These are phyloP conservation scores for Podaxis mareebaensis DNA, from an alignment of 768 basidiomycete species.

Conservation along the genomic window DNA sequence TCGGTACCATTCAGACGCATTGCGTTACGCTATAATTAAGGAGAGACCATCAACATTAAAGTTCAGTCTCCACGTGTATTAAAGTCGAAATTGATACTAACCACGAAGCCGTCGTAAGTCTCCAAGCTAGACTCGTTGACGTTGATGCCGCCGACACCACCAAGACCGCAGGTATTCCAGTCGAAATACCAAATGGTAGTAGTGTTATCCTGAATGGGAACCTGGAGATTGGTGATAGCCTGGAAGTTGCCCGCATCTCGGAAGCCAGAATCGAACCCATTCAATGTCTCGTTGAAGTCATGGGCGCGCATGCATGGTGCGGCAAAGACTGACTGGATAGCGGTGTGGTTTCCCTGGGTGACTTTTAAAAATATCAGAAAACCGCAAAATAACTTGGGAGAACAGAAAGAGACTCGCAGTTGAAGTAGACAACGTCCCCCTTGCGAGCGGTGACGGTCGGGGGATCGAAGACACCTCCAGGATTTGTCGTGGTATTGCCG, in stretches of 20 bases:
- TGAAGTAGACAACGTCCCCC: constrained; percentile 57
- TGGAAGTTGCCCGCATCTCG: constrained; percentile 50
- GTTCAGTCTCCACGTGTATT: neutral
- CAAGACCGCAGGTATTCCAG: constrained; percentile 49
- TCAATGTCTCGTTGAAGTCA: constrained; percentile 45
- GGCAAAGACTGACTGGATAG: constrained; percentile 56
- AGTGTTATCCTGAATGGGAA: constrained; percentile 45
- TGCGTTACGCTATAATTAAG: constrained; percentile 51
- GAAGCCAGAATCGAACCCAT: constrained; percentile 60
- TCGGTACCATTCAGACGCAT: constrained; percentile 54
- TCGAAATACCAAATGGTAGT: constrained; percentile 65
- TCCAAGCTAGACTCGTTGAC: constrained; percentile 44
- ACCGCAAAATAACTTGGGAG: neutral
- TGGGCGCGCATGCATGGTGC: constrained; percentile 55
- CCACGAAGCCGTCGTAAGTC: constrained; percentile 46
- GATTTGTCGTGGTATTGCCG: constrained; percentile 43
- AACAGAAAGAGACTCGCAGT: constrained; percentile 38
- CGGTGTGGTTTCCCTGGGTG: constrained; percentile 53
- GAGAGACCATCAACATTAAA: neutral
- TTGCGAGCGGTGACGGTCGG: constrained; percentile 40
- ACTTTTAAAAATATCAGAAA: constrained; percentile 31
- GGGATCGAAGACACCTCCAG: constrained; percentile 47
- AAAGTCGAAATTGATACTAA: constrained; percentile 25
- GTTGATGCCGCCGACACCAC: constrained; percentile 66
- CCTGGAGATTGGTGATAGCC: constrained; percentile 42